Evolutionary conservation across 2,329 filamentous ascomycete species (phyloP), one percentile per base, ranked within the genome.

Genomic region (Ophiocordyceps australis): DNA sequence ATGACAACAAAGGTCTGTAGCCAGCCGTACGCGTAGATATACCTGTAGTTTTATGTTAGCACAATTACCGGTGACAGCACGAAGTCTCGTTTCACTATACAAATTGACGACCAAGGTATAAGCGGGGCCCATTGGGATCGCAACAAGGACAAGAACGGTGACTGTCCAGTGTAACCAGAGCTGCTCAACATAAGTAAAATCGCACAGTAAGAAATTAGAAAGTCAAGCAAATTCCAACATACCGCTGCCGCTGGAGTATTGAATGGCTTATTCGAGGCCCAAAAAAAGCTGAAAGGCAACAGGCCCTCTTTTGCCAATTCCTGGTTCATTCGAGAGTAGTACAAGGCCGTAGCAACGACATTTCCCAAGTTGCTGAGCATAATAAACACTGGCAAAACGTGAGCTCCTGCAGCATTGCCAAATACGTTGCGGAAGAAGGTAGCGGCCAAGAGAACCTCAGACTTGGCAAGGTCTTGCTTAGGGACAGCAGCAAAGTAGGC

Each of bases 281-380:
- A 79, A 41, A 80, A 65, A 3, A 57, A 56, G 32, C 66, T 69
- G 28, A 62, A 74, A 0, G 75, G 75, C 10, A 80, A 39, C 5
- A 80, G 51, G 0, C 73, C 73, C 38, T 81, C 74, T 38, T 75
- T 76, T 1, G 67, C 75, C 23, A 80, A 53, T 42, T 79, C 74
- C 34, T 73, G 67, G 35, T 68, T 72, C 8, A 73, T 36, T 1
- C 68, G 55, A 0, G 66, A 50, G 27, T 72, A 64, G 0, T 65
- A 57, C 35, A 73, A 74, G 30, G 58, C 67, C 23, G 72, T 59
- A 13, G 65, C 63, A 7, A 74, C 47, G 1, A 75, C 65, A 26
- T 74, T 74, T 6, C 69, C 70, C 24, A 74, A 38, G 33, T 69
- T 69, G 26, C 62, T 70, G 18, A 74, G 40, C 0, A 66, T 66